These are phyloP conservation scores for Adansonia madagascariensis DNA, from an alignment of 441 rosid species.

Conservation along the genomic window DNA sequence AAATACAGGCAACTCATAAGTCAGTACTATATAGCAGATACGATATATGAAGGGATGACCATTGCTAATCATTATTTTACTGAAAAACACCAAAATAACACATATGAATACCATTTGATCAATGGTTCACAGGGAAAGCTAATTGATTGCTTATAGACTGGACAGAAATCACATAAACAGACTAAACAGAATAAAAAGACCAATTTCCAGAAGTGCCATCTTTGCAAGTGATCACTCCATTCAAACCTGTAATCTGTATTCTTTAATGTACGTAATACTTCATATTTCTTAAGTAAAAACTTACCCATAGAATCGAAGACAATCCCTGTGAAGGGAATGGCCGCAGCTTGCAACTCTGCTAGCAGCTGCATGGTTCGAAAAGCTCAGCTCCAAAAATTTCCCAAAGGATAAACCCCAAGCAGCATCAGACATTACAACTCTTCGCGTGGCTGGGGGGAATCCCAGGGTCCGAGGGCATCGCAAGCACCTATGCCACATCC, in stretches of 20 bases:
- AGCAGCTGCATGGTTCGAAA: constrained; percentile 86
- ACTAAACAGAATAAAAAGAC: not conserved
- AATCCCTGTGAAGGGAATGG: constrained; percentile 86
- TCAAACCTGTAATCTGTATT: constrained; percentile 5
- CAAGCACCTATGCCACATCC: constrained; percentile 93
- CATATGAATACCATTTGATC: not conserved
- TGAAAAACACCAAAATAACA: not conserved
- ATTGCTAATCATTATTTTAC: not conserved
- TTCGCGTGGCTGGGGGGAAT: constrained; percentile 78
- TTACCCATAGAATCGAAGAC: constrained; percentile 88
- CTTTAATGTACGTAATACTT: constrained; percentile 6
- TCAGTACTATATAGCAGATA: not conserved
- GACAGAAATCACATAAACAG: not conserved
- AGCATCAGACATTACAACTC: constrained; percentile 83
- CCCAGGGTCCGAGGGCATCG: constrained; percentile 69
- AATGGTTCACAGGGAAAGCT: constrained; percentile 7
- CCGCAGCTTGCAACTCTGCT: constrained; percentile 87
- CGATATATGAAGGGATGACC: not conserved
- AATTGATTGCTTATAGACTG: constrained; percentile 8
- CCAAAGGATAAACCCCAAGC: constrained; percentile 87
- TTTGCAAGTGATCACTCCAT: constrained; percentile 9
- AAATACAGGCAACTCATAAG: constrained; percentile 5
- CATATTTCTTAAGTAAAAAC: constrained; percentile 26
- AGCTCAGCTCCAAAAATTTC: constrained; percentile 82
- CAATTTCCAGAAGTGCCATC: constrained; percentile 18